A percentile compares a stretch with the other conserved stretches of the same genome.
phyloP scores from a whole-genome alignment of 1,284 basidiomycete species.

The Sanguinoderma infundibulare region DNA sequence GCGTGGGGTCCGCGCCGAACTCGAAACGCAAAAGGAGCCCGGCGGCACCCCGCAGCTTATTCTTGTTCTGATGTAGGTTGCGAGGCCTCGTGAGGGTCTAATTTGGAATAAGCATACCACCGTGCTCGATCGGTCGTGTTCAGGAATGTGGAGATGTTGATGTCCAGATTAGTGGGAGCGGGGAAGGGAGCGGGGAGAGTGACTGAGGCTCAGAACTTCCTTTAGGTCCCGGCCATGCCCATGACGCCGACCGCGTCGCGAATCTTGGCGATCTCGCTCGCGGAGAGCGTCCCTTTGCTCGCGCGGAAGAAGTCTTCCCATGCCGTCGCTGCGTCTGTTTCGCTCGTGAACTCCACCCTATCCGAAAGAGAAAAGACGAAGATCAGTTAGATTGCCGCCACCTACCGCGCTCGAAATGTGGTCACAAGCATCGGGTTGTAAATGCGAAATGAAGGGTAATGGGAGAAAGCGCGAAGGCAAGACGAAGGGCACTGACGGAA shows the following conservation, averaged over 20 bases:
- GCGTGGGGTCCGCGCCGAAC: not conserved
- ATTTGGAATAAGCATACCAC: not conserved
- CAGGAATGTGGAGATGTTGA: not conserved
- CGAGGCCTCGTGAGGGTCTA: not conserved
- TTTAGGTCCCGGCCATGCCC: conserved; percentile 77
- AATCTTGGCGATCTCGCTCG: conserved; percentile 79
- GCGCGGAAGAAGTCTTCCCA: conserved; percentile 80
- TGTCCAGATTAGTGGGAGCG: not conserved
- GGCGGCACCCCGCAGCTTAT: not conserved
- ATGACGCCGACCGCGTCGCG: conserved; percentile 75
- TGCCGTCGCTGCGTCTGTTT: conserved; percentile 59
- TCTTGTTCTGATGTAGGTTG: not conserved
- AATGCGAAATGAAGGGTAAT: not conserved
- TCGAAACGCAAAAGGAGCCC: not conserved
- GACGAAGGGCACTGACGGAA: too few species aligned
- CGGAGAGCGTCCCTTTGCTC: conserved; percentile 69
- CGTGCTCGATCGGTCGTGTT: not conserved
- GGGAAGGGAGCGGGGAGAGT: not conserved
- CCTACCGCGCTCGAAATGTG: not conserved
- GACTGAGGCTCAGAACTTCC: not conserved
- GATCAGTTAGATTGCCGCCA: not conserved
- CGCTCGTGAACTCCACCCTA: conserved; percentile 60
- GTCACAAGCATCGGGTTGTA: too few species aligned
- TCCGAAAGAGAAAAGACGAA: not conserved
- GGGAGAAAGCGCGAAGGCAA: not conserved